A percentile compares a stretch with the other conserved stretches of the same genome.
These are phyloP conservation scores for Pleurotus sapidus DNA, from an alignment of 768 basidiomycete species.

Conservation along the genomic window DNA sequence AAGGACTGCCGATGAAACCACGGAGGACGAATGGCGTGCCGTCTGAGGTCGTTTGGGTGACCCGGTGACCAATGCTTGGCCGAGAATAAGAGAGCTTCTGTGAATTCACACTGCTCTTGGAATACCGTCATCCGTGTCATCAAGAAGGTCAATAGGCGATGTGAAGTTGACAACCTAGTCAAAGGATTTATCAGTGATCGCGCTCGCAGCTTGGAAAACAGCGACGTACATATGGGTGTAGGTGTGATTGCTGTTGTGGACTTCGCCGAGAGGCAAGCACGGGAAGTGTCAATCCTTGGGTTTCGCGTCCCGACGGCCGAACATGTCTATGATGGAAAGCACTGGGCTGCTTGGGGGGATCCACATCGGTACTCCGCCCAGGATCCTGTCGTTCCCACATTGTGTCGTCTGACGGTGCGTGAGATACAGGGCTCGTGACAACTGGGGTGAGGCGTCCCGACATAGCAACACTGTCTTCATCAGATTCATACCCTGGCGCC, in stretches of 20 bases:
- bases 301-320: constrained; percentile 8
- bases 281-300: constrained; percentile 14
- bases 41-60: too few relatives aligned
- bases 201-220: background rate
- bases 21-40: too few relatives aligned
- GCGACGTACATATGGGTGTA: constrained; percentile 42
- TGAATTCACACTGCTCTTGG: constrained; percentile 4
- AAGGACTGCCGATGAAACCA: too few relatives aligned
- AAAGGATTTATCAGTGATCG: constrained; percentile 5
- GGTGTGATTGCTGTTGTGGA: constrained; percentile 24
- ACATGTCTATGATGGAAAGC: constrained; percentile 11
- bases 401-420: constrained; percentile 26
- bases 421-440: constrained; percentile 19
- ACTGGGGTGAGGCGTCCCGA: constrained; percentile 19
- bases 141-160: constrained; percentile 33
- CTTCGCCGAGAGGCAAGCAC: constrained; percentile 2
- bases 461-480: constrained; percentile 26
- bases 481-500: constrained; percentile 38
- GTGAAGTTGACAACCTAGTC: constrained; percentile 39
- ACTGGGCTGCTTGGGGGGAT: constrained; percentile 15
- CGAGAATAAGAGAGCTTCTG: constrained; percentile 11
- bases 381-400: constrained; percentile 24
- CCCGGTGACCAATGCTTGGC: too few relatives aligned
- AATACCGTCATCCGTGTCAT: background rate
- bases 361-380: constrained; percentile 10